phyloP scores from a whole-genome alignment of 345 rosid genomes.

The Citrus medica region DNA sequence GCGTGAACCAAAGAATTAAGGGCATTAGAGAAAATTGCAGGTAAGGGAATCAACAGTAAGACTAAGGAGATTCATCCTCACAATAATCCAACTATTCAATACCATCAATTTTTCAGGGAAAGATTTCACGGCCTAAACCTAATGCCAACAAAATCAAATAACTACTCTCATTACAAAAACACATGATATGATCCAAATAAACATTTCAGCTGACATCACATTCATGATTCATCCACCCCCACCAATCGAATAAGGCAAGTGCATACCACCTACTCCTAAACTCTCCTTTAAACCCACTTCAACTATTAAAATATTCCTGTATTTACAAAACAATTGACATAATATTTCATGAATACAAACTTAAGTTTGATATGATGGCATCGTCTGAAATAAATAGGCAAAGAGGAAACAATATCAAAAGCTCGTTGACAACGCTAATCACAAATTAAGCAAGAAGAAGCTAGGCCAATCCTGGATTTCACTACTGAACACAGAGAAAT shows the following conservation, averaged over 20 bases:
- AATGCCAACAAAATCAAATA: no score
- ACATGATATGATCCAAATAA: neutral
- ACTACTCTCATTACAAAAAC: no score
- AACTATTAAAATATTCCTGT: neutral
- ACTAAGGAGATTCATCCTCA: no score
- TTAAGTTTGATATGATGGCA: neutral
- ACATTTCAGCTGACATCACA: neutral
- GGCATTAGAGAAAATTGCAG: no score
- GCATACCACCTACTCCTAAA: neutral
- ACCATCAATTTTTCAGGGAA: no score
- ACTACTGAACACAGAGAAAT: neutral
- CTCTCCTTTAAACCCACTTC: neutral
- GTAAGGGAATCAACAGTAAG: no score
- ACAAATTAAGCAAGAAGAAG: neutral
- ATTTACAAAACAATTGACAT: neutral
- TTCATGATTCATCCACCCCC: neutral
- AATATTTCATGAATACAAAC: neutral
- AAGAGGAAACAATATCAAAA: neutral
- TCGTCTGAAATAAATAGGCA: neutral
- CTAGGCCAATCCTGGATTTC: neutral
- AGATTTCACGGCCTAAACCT: no score
- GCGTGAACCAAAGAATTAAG: no score
- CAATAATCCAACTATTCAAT: no score
- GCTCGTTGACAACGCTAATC: neutral
- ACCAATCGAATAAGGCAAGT: neutral